phyloP scores from a whole-genome alignment of 176 grass and related monocot species.

The Phragmites australis region DNA sequence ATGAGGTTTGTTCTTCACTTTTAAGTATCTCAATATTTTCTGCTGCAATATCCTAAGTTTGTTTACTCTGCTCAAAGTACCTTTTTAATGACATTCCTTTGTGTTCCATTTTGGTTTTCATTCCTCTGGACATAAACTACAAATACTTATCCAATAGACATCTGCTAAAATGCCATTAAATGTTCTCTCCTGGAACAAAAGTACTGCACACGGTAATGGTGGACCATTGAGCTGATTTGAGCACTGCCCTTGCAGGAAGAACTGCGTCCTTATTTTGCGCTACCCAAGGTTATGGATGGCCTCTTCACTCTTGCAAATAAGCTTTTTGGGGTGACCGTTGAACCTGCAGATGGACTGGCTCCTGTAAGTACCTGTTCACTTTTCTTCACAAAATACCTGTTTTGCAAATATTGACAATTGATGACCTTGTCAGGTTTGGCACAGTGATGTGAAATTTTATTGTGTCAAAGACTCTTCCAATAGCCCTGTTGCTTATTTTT shows the following conservation, averaged over 20 bases:
- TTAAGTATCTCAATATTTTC: not conserved
- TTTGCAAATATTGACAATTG: constrained; percentile 33
- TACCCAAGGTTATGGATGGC: constrained; percentile 95
- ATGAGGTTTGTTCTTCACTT: constrained; percentile 62
- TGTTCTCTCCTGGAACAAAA: not conserved
- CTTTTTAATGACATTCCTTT: not conserved
- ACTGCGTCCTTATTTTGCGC: constrained; percentile 91
- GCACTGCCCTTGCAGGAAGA: constrained; percentile 68
- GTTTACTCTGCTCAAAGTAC: no score
- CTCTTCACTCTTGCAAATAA: constrained; percentile 87
- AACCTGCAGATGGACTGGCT: constrained; percentile 84
- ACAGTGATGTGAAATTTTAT: constrained; percentile 91
- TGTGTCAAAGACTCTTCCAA: constrained; percentile 87
- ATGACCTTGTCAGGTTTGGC: constrained; percentile 68
- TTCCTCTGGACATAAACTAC: not conserved
- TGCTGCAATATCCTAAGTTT: not conserved
- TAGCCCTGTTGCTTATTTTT: constrained; percentile 89
- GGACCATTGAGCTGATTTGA: constrained; percentile 8
- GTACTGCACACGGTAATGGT: not conserved
- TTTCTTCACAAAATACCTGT: constrained; percentile 16
- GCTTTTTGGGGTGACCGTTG: constrained; percentile 84
- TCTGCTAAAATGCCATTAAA: not conserved
- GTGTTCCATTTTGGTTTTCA: not conserved
- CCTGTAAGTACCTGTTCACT: constrained; percentile 67
- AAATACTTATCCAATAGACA: not conserved